Base-by-base conservation (phyloP, 805 yeast genomes). In the Wickerhamomyces xylosicus region DNA sequence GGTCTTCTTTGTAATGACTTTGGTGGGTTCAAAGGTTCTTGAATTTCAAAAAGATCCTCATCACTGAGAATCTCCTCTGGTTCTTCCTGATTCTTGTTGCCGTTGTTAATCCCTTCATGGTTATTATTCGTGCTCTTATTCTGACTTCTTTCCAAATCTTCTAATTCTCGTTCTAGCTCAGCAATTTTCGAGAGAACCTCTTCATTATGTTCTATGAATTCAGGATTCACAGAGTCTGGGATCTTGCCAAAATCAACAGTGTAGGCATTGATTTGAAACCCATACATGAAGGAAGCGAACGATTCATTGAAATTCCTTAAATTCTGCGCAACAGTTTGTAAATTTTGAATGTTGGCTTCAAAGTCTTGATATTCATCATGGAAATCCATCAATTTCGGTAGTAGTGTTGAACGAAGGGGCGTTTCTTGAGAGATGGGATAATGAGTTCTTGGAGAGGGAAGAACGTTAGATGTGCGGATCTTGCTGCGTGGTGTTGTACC, bases 251-350 rank as follows among this genome's bases (percentile, higher is more conserved):
- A 84, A 51, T 83, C 87, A 20, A 82, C 82, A 59, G 95, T 84
- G 80, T 92, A 86, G 44, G 94, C 89, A 51, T 87, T 85, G 58
- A 85, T 77, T 53, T 81, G 75, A 37, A 86, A 59, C 2, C 95
- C 95, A 51, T 83, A 85, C 38, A 86, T 54, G 39, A 86, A 77
- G 31, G 89, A 66, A 1, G 85, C 77, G 49, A 87, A 74, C 2
- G 85, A 73, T 57, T 86, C 96, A 53, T 85, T 85, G 57, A 87
- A 79, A 21, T 67, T 63, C 3, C 69, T 67, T 17, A 87, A 58
- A 5, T 74, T 72, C 34, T 77, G 73, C 57, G 85, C 86, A 10
- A 80, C 69, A 37, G 58, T 59, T 38, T 73, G 73, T 31, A 85
- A 56, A 32, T 69, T 66, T n/a, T 66, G 63, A 59, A 83, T 64